Evolutionary conservation across 495 filamentous ascomycete species (phyloP).

Genomic region (Xylona heveae): DNA sequence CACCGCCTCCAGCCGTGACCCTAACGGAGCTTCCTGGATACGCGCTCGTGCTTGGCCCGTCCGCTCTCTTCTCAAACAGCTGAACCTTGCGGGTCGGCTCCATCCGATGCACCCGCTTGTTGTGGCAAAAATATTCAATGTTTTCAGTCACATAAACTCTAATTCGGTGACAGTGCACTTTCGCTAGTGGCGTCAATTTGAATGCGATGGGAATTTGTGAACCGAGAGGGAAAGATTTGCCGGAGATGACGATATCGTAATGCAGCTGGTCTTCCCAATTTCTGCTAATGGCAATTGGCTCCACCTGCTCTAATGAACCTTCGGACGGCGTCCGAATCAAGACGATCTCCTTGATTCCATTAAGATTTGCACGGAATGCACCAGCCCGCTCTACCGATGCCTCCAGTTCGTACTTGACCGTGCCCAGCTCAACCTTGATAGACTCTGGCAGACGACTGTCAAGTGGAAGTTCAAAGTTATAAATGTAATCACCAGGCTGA

Average conservation of each 20-base stretch:
- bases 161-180: conserved; percentile 90
- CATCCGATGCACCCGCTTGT: conserved; percentile 72
- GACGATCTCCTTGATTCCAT: conserved; percentile 64
- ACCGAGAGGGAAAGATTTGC: conserved; percentile 92
- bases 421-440: conserved; percentile 72
- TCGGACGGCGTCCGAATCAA: conserved; percentile 81
- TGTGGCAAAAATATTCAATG: conserved; percentile 77
- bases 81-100: conserved; percentile 70
- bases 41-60: conserved; percentile 51
- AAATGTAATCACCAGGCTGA: conserved; percentile 75
- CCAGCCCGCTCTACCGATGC: conserved; percentile 75
- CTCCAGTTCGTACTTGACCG: conserved; percentile 76
- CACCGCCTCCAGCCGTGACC: conserved; percentile 62
- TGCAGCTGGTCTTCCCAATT: conserved; percentile 98
- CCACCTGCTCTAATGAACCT: conserved; percentile 77
- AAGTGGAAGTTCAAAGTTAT: conserved; percentile 85
- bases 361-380: conserved; percentile 76
- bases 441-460: conserved; percentile 86
- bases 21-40: conserved; percentile 65
- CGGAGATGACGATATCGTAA: conserved; percentile 96
- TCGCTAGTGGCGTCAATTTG: conserved; percentile 87
- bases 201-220: conserved; percentile 90
- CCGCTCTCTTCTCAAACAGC: conserved; percentile 78
- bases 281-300: conserved; percentile 90
- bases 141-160: conserved; percentile 92